Evolutionary conservation across 2,329 filamentous ascomycete species (phyloP), one percentile per base, ranked within the genome.

Genomic region (Cladosporium sp.): DNA sequence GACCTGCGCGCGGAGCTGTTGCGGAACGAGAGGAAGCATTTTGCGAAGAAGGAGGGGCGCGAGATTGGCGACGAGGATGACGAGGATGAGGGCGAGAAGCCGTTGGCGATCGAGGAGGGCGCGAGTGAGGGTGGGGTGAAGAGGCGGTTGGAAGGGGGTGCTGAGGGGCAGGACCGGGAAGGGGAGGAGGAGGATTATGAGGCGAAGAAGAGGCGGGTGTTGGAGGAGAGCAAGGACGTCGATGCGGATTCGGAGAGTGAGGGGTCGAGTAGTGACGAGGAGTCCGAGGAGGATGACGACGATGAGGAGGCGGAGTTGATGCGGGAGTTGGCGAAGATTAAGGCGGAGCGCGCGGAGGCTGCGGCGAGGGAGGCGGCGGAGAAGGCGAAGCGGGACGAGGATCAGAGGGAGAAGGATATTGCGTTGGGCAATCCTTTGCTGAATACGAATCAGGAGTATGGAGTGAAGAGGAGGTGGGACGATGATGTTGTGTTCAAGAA

Each of bases 401-500:
- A 92, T 66, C 81, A 86, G 65, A 80, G 88, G 56, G 92, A 95
- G 70, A 80, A 84, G 59, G 88, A 96, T 63, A 95, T 97, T 63
- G 92, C 93, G 34, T 76, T 87, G 40, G 93, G 93, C 6, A 98
- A 98, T 68, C 93, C 93, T 37, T 74, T 98, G 48, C 79, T 98
- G 53, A 96, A 97, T 62, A 87, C 88, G 68, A 58, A 57, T 32
- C 10, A 63, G 14, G 90, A 95, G 62, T 97, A 95, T 68, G 90
- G 85, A 54, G 85, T 96, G 65, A 96, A 95, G 78, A 77, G 89
- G 61, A 74, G 91, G 62, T 98, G 93, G 93, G 93, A 98, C 63
- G 93, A 98, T 64, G 93, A 98, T 68, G 93, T 98, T 10, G 91
- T 98, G 2, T 98, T 98, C 75, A 97, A 95, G 77, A 98, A 98